phyloP scores from a whole-genome alignment of 345 rosid species.

The Murraya koenigii region DNA sequence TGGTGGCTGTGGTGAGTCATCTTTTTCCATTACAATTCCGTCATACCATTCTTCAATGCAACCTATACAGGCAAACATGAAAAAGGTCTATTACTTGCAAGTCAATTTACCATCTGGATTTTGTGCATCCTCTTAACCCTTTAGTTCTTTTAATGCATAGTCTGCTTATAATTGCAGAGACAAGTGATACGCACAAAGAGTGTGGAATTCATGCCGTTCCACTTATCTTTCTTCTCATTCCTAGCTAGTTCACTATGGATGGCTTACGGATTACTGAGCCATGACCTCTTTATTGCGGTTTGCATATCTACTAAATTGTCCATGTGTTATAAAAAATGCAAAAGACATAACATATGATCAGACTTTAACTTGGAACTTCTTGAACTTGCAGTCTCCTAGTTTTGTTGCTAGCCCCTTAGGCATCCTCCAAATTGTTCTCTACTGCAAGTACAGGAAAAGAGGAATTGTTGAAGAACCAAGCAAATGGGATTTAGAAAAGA shows the following conservation, averaged over 20 bases:
- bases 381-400: slow-evolving; percentile 60
- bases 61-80: background rate
- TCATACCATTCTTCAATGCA: background rate
- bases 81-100: background rate
- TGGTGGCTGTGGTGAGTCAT: slow-evolving; percentile 63
- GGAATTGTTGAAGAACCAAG: slow-evolving; percentile 39
- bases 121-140: background rate
- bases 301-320: slow-evolving; percentile 9
- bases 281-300: slow-evolving; percentile 80
- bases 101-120: background rate
- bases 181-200: slow-evolving; percentile 71
- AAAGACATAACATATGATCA: background rate
- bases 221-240: slow-evolving; percentile 77
- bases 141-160: background rate
- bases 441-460: slow-evolving; percentile 58
- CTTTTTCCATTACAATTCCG: background rate
- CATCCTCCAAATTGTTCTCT: slow-evolving; percentile 59
- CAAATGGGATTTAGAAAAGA: slow-evolving; percentile 52
- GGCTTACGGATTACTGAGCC: slow-evolving; percentile 70
- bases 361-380: background rate
- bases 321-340: background rate
- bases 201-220: slow-evolving; percentile 92
- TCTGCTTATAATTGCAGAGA: slow-evolving; percentile 44
- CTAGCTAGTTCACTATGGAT: slow-evolving; percentile 68
- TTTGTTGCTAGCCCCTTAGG: slow-evolving; percentile 69